Percentiles rank a stretch among this genome's conserved stretches.
These are phyloP conservation scores for Geranium incanum DNA, from an alignment of 441 rosid genomes.

Conservation along the genomic window DNA sequence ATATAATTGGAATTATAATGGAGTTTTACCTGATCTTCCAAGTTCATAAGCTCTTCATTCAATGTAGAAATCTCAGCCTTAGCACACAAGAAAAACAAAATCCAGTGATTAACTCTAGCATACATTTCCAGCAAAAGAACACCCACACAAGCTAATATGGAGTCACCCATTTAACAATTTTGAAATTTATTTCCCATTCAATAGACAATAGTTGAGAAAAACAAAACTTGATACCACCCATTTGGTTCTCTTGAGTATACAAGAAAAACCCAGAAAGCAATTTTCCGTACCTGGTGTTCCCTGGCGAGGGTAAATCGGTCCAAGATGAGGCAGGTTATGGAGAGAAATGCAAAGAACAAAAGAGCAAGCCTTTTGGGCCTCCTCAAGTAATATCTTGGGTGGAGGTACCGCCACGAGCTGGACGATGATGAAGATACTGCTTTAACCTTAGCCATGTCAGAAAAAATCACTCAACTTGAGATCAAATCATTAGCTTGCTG, in stretches of 20 bases:
- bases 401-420: slow-evolving; percentile 1
- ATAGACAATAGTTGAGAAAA: not conserved
- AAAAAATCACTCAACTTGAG: not conserved
- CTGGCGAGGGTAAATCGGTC: slow-evolving; percentile 2
- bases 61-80: slow-evolving; percentile 2
- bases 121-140: not conserved
- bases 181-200: not conserved
- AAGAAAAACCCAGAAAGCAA: not conserved
- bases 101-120: not conserved
- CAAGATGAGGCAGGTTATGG: slow-evolving; percentile 1
- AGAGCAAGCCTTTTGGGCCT: slow-evolving; percentile 3
- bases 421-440: not conserved
- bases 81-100: not conserved
- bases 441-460: not conserved
- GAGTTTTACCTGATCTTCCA: not conserved
- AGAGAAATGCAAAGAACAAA: not conserved
- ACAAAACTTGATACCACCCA: not conserved
- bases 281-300: slow-evolving; percentile 3
- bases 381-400: slow-evolving; percentile 1
- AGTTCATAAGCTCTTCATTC: not conserved
- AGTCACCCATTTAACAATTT: not conserved
- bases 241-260: not conserved
- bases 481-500: not conserved
- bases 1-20: not conserved
- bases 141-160: too few relatives aligned